Evolutionary conservation across 148 eudicot genomes (phyloP), one percentile per base, ranked within the genome.

Genomic region (Chenopodium formosanum): DNA sequence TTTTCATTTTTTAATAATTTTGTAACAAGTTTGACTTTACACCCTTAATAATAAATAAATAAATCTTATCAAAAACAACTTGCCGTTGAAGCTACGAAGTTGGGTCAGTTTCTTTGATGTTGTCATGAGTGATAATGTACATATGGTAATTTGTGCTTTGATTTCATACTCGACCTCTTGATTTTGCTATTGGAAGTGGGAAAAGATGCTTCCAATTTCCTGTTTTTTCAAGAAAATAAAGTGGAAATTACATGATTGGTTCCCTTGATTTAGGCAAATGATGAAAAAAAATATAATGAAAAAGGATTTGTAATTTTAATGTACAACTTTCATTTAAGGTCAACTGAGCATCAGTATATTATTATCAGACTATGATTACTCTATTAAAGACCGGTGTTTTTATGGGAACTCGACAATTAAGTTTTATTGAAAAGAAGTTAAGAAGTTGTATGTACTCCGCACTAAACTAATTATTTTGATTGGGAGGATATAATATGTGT

Each of bases 21-120:
- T 25, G 14, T 32, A 11, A 10, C 4, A 73, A 66, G 72, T 46
- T 78, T 78, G 73, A 78, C 80, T 40, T 77, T 13, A 32, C 9
- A 16, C 37, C 20, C 22, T 75, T 71, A 27, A 27, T 27, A 20
- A 12, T 37, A 11, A 4, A 19, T 9, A 62, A 60, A 32, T 7
- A 31, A 40, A 2, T 77, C 50, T 60, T 44, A 10, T 77, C 32
- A 77, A 40, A 16, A 60, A 25, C 71, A 50, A 78, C 73, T 78
- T 78, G 72, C 72, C 80, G 37, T 78, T 44, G 53, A 78, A 78
- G 44, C 23, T 78, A 62, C 50, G 68, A 23, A 2, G 53, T 16
- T 73, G 76, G 76, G 34, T 73, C 58, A n/a, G 29, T 23, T 47
- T 73, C 76, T 73, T 73, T 48, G 34, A 73, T 73, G 76, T 25